Evolutionary conservation across 1,284 basidiomycete species (phyloP), one percentile per base, ranked within the genome.

Genomic region (Heterobasidion irregulare): DNA sequence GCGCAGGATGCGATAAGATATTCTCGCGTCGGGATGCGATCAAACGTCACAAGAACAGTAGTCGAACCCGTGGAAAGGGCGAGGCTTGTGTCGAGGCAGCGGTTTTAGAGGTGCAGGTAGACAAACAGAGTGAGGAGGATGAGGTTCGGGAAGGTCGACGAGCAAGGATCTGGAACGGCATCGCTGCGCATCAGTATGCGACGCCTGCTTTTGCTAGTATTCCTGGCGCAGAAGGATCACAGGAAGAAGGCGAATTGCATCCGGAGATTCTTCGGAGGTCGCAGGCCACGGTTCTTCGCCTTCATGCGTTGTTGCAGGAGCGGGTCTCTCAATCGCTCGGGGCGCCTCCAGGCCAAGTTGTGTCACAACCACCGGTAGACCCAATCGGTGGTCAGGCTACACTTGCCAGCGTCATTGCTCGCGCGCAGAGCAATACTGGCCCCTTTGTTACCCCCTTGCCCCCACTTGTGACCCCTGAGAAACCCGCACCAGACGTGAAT

Each of bases 21-120:
- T 90, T 90, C 65, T 86, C 85, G 3, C 73, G 84, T 35, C 75
- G 85, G 36, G 88, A 90, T 65, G 88, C 87, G 7, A 83, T 89
- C 64, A 86, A 85, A 65, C 75, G 86, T 18, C 83, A 92, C 67
- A 83, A 83, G 65, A 82, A 82, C 62, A 75, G 73, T 47, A 75
- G 76, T 71, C 46, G 73, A 9, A 18, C 46, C 73, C 44, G 74
- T 75, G 55, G 60, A 47, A 6, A 50, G 63, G 43, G 63, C 65
- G 49, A 61, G 57, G 68, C 67, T 12, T 88, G 85, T 61, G 66
- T 78, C 45, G 70, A 70, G 15, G 80, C 80, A 38, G 78, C 80
- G 19, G 72, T 86, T 2, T 66, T 74, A 52, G 83, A 86, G 65
- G 82, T 86, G 15, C 75, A 82, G 55, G 64, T 84, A 33, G 77